Percentiles rank a stretch among this genome's conserved stretches.
phyloP scores from a whole-genome alignment of 495 filamentous ascomycete species.

The Penicillium coprophilum region DNA sequence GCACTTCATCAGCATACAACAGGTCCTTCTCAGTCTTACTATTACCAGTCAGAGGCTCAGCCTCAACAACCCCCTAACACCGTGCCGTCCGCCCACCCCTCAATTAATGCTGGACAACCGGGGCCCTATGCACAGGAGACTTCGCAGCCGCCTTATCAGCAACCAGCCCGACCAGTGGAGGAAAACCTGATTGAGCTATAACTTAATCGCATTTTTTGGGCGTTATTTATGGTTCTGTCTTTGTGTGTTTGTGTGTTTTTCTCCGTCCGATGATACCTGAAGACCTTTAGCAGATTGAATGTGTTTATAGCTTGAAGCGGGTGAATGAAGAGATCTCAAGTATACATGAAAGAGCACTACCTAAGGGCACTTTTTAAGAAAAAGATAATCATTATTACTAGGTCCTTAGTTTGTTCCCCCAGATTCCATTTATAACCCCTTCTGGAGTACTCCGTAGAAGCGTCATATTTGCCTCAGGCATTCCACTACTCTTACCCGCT shows the following conservation, averaged over 20 bases:
- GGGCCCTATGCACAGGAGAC: slow-evolving; percentile 65
- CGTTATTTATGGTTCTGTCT: slow-evolving; percentile 10
- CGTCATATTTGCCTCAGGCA: not conserved
- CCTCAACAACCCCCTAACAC: slow-evolving; percentile 49
- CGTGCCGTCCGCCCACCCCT: slow-evolving; percentile 39
- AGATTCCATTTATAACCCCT: not conserved
- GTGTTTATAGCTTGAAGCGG: slow-evolving; percentile 4
- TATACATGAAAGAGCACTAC: not conserved
- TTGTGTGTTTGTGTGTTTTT: slow-evolving; percentile 3
- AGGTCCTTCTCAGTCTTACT: slow-evolving; percentile 39
- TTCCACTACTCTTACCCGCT: slow-evolving; percentile 24
- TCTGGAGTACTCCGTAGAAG: not conserved
- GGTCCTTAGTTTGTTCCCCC: not conserved
- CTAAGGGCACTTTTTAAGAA: not conserved
- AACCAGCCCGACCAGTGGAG: slow-evolving; percentile 60
- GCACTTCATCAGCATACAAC: slow-evolving; percentile 30
- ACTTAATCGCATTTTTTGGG: slow-evolving; percentile 12
- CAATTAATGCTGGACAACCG: slow-evolving; percentile 33
- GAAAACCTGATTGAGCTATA: slow-evolving; percentile 86
- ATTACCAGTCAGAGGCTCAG: slow-evolving; percentile 22
- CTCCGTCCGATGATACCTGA: slow-evolving; percentile 28
- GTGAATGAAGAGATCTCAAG: slow-evolving; percentile 1
- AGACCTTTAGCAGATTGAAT: slow-evolving; percentile 12
- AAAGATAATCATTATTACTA: not conserved
- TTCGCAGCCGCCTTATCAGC: slow-evolving; percentile 49